phyloP scores from a whole-genome alignment of 73 alveolate species.

The Tetrahymena thermophila region DNA sequence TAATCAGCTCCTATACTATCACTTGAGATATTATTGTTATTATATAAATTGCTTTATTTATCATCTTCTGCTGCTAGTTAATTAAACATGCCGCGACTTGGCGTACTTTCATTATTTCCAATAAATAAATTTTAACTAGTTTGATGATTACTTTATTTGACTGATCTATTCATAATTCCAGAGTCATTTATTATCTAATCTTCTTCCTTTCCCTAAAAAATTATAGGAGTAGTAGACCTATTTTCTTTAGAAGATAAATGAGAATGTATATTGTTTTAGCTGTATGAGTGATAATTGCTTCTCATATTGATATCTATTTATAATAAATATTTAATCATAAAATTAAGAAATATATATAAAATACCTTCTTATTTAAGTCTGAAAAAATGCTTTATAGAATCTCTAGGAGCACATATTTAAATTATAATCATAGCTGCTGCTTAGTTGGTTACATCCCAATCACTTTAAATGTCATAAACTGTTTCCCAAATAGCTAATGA shows the following conservation, averaged over 20 bases:
- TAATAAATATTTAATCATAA: neutral
- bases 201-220: neutral
- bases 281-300: neutral
- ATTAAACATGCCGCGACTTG: neutral
- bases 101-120: neutral
- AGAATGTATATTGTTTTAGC: neutral
- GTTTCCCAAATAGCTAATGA: conserved; percentile 53
- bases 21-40: neutral
- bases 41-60: neutral
- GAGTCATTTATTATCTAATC: neutral
- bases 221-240: neutral
- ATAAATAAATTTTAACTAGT: neutral
- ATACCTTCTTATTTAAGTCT: conserved; percentile 33
- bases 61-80: neutral
- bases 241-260: neutral
- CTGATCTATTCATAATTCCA: neutral
- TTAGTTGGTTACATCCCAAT: conserved; percentile 65
- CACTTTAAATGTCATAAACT: conserved; percentile 56
- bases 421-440: conserved; percentile 62
- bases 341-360: neutral
- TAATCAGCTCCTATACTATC: neutral
- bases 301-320: neutral
- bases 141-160: neutral
- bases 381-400: conserved; percentile 47
- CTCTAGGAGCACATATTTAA: conserved; percentile 60